phyloP scores from a whole-genome alignment of 2,329 filamentous ascomycete genomes.

The Sarocladium brachiariae region DNA sequence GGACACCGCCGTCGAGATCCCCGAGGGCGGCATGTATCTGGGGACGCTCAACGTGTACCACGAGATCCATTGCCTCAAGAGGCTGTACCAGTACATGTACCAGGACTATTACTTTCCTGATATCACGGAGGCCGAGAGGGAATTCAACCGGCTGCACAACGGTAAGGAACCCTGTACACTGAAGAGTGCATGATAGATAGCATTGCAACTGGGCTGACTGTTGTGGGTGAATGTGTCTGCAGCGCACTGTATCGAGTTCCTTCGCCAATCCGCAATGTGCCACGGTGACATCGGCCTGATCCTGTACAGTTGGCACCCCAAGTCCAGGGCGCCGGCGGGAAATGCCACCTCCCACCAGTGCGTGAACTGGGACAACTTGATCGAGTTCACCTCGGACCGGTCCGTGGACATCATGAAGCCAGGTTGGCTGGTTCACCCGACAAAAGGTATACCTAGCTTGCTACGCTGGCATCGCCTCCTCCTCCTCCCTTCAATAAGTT shows the following conservation, averaged over 20 bases:
- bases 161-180: neutral
- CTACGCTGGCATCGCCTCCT: no score
- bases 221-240: no score
- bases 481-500: no score
- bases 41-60: conserved; percentile 13
- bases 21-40: conserved; percentile 9
- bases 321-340: conserved; percentile 9
- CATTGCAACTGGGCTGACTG: no score
- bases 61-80: conserved; percentile 12
- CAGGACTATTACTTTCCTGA: conserved; percentile 4
- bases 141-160: conserved; percentile 10
- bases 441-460: no score
- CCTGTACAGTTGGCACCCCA: conserved; percentile 10
- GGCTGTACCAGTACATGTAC: conserved; percentile 10
- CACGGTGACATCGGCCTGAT: conserved; percentile 8
- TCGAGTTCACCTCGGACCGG: conserved; percentile 9
- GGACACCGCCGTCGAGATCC: conserved; percentile 9
- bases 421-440: neutral
- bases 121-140: conserved; percentile 6
- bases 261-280: conserved; percentile 11
- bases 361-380: conserved; percentile 11
- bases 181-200: no score
- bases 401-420: conserved; percentile 12
- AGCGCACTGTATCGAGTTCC: conserved; percentile 12
- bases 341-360: conserved; percentile 13